Evolutionary conservation across 305 asterid genomes (phyloP).

Genomic region (Fraxinus velutina): DNA sequence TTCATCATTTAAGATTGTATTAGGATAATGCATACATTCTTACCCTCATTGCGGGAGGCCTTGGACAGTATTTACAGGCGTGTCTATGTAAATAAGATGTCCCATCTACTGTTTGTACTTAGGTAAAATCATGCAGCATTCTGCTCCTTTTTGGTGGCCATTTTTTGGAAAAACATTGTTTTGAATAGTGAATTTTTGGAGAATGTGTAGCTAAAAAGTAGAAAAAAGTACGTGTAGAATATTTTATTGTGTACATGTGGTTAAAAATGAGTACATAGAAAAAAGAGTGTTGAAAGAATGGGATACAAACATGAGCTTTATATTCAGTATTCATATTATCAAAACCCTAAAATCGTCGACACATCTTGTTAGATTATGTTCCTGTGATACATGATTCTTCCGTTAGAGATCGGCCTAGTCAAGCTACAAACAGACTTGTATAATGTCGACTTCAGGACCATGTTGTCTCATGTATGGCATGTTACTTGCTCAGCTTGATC

Average conservation of each 20-base stretch:
- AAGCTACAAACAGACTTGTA: background rate
- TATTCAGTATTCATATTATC: background rate
- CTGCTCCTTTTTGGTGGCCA: background rate
- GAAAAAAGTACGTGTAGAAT: background rate
- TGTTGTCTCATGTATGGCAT: background rate
- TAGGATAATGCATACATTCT: background rate
- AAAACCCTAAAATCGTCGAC: background rate
- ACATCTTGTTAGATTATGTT: background rate
- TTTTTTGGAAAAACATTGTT: background rate
- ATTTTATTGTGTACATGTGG: background rate
- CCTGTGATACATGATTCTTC: background rate
- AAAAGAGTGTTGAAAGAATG: background rate
- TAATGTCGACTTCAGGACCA: background rate
- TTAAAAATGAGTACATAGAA: background rate
- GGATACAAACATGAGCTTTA: background rate
- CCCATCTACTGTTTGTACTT: background rate
- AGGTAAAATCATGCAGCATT: background rate
- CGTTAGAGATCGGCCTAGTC: background rate
- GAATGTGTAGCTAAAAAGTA: background rate
- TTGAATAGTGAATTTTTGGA: background rate
- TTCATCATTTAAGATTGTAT: background rate
- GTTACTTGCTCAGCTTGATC: background rate
- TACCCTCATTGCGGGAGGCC: background rate
- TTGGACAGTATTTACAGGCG: background rate
- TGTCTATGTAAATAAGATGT: background rate